phyloP scores from a whole-genome alignment of 257 asterid genomes.

The Scutellaria minor region DNA sequence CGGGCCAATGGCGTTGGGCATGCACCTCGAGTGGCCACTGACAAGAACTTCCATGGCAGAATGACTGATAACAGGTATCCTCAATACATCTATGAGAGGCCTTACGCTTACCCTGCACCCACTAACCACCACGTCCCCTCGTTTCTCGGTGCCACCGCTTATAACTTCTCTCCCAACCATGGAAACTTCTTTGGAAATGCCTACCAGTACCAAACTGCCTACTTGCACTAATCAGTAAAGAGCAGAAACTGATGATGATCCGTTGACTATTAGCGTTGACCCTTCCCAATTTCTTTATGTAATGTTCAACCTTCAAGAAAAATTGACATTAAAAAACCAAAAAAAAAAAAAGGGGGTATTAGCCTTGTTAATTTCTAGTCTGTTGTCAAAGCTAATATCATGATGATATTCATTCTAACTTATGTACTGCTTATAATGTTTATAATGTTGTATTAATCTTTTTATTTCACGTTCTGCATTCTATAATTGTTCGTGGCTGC shows the following conservation, averaged over 20 bases:
- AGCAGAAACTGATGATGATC: constrained; percentile 49
- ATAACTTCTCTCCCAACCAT: constrained; percentile 68
- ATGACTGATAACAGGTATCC: constrained; percentile 72
- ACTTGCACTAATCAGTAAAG: constrained; percentile 85
- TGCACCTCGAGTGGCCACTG: constrained; percentile 60
- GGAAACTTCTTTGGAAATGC: constrained; percentile 85
- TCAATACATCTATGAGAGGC: constrained; percentile 73
- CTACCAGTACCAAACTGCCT: constrained; percentile 89
- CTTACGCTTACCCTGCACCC: constrained; percentile 68
- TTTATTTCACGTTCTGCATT: not conserved
- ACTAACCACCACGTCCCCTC: constrained; percentile 65
- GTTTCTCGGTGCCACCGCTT: constrained; percentile 56
- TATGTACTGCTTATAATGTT: constrained; percentile 48
- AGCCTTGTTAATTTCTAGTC: constrained; percentile 61
- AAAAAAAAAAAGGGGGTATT: constrained; percentile 33
- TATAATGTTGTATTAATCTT: constrained; percentile 30
- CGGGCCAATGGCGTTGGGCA: constrained; percentile 74
- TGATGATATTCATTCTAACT: constrained; percentile 30
- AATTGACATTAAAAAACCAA: constrained; percentile 44
- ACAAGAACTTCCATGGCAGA: constrained; percentile 65
- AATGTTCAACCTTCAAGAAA: constrained; percentile 50
- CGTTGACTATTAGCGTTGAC: constrained; percentile 67
- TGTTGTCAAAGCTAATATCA: constrained; percentile 69
- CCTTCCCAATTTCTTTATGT: constrained; percentile 50
- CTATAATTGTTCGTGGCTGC: not conserved